Percentiles rank a stretch among this genome's conserved stretches.
Evolutionary conservation across 129 eudicot species (phyloP).

Genomic region (Flaveria ramosissima): DNA sequence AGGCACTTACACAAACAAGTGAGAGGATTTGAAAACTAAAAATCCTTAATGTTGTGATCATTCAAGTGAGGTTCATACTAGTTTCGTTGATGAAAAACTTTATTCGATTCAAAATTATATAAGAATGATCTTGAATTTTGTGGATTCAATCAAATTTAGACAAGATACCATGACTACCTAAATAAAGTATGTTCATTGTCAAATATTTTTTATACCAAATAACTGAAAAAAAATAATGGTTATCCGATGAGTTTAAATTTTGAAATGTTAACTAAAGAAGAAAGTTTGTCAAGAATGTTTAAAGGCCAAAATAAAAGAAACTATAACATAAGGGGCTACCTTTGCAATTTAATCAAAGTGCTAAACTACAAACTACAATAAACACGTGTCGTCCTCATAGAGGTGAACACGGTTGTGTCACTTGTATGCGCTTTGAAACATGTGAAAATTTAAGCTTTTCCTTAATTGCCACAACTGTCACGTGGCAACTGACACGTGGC

Average conservation of each 20-base stretch:
- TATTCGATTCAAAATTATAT: not conserved
- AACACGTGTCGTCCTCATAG: conserved; percentile 21
- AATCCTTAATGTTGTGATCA: too few species aligned
- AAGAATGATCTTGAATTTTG: not conserved
- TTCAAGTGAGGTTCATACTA: too few species aligned
- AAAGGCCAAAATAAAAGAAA: not conserved
- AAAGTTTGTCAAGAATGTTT: not conserved
- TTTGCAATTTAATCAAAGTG: not conserved
- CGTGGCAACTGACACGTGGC: conserved; percentile 40
- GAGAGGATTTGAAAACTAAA: too few species aligned
- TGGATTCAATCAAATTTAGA: not conserved
- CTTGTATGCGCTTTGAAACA: conserved; percentile 22
- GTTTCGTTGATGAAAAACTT: not conserved
- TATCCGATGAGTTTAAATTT: not conserved
- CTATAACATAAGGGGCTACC: not conserved
- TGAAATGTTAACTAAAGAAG: not conserved
- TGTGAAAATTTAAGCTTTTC: conserved; percentile 32
- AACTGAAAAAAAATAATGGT: not conserved
- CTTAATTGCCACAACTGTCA: conserved; percentile 30
- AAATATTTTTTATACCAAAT: not conserved
- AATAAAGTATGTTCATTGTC: not conserved
- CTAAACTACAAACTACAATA: not conserved
- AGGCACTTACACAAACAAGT: too few species aligned
- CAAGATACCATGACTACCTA: not conserved
- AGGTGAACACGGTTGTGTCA: conserved; percentile 17